Conservation (phyloP, 1,139 yeast species). For the Yamadazyma atlantica region DNA sequence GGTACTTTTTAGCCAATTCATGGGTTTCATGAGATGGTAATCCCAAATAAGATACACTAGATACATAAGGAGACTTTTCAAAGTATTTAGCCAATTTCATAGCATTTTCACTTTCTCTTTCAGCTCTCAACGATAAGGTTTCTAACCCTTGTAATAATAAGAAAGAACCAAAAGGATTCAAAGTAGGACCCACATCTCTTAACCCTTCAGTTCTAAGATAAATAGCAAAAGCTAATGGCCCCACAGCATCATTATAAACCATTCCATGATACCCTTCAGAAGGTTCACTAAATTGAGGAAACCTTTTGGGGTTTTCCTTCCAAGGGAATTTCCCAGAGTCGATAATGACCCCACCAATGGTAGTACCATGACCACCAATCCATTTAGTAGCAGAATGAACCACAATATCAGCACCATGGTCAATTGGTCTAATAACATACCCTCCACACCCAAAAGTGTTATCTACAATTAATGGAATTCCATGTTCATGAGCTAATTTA, state of each 20-base stretch:
- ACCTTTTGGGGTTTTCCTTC: slow-evolving; percentile 79
- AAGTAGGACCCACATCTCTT: slow-evolving; percentile 89
- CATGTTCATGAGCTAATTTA: slow-evolving; percentile 80
- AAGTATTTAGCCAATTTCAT: slow-evolving; percentile 75
- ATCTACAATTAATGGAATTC: slow-evolving; percentile 91
- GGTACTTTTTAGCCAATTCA: slow-evolving; percentile 78
- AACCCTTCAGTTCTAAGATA: slow-evolving; percentile 82
- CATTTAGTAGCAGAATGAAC: slow-evolving; percentile 95
- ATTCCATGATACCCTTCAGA: slow-evolving; percentile 93
- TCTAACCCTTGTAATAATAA: slow-evolving; percentile 87
- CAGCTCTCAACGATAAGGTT: slow-evolving; percentile 89
- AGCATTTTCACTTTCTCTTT: slow-evolving; percentile 88
- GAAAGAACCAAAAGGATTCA: slow-evolving; percentile 88
- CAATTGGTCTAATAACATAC: slow-evolving; percentile 77
- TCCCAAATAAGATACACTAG: slow-evolving; percentile 93
- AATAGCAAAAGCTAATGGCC: slow-evolving; percentile 73
- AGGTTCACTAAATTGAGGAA: slow-evolving; percentile 88
- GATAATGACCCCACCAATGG: slow-evolving; percentile 88
- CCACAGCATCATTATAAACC: slow-evolving; percentile 77
- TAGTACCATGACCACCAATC: slow-evolving; percentile 98
- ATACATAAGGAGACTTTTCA: slow-evolving; percentile 69
- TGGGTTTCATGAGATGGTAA: slow-evolving; percentile 81
- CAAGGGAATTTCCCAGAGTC: slow-evolving; percentile 94
- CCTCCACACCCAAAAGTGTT: slow-evolving; percentile 99
- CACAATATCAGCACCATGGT: slow-evolving; percentile 84